Base-by-base conservation (phyloP, 2,329 filamentous ascomycete species). In the Fusarium sp. region DNA sequence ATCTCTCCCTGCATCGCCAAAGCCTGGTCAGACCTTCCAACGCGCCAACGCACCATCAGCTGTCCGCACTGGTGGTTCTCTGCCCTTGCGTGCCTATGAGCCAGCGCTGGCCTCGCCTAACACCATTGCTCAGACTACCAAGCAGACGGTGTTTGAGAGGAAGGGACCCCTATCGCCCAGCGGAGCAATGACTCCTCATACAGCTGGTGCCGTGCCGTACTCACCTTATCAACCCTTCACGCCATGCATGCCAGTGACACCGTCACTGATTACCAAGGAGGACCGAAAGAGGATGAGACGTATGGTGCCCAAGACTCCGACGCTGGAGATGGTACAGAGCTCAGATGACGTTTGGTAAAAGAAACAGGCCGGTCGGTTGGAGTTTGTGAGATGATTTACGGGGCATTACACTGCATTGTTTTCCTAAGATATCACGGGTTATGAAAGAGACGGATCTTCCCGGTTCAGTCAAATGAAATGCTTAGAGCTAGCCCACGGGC, bases 141-240 rank as follows among this genome's bases (percentile, higher is more conserved):
- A 90, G 81, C 88, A 90, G 77, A 91, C 89, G 0, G 86, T 90
- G 2, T 87, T 91, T 67, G 88, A 91, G 74, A 83, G 89, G 32
- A 82, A 80, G 24, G 81, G 79, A 1, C 86, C 87, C 3, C 74
- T 87, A 59, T 88, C 87, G 5, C 89, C 90, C 4, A 80, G 80
- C 1, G 87, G 86, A 2, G 83, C 88, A 25, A 87, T 86, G 47
- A 91, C 89, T 4, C 92, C 91, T 0, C 87, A 83, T 77, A 89
- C 86, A 3, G 88, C 87, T 7, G 84, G 83, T 24, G 85, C 88
- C 2, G 86, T 90, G 24, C 92, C 92, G 3, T 94, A 94, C 79
- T 89, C 88, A 58, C 91, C 92, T 0, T 95, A 94, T 73, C 92
- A 94, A 82, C 92, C 92, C 1, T 92, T 90, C 77, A 92, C 90